Evolutionary conservation across 108 stramenopile genomes (phyloP).

Genomic region (Chaetoceros tenuissimus): DNA sequence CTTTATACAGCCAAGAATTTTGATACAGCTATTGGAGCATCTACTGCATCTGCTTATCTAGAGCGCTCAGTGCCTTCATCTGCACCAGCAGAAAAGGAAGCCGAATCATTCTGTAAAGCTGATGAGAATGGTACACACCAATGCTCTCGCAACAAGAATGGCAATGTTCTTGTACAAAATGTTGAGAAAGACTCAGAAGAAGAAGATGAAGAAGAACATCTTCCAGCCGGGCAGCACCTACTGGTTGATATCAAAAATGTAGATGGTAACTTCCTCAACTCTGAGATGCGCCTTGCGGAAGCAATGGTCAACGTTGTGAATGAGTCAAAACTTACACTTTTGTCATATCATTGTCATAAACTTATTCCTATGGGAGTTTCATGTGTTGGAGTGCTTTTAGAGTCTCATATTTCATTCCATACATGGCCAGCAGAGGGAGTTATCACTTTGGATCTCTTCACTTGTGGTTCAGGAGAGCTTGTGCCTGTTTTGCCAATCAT

Average conservation of each 20-base stretch:
- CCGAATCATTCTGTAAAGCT: background rate
- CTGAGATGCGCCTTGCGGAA: conserved; percentile 38
- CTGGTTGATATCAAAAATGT: conserved; percentile 72
- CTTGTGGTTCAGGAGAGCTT: conserved; percentile 49
- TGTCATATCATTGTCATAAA: conserved; percentile 73
- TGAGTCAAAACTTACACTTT: conserved; percentile 41
- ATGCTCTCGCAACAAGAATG: conserved; percentile 8
- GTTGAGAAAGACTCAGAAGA: background rate
- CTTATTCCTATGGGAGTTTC: conserved; percentile 57
- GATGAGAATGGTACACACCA: conserved; percentile 13
- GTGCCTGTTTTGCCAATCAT: conserved; percentile 50
- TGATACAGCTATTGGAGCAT: conserved; percentile 16
- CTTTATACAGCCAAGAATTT: conserved; percentile 56
- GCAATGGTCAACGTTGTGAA: conserved; percentile 57
- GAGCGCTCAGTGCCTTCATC: background rate
- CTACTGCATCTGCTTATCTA: conserved; percentile 15
- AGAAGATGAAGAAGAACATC: conserved; percentile 33
- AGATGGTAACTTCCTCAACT: conserved; percentile 53
- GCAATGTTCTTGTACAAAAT: background rate
- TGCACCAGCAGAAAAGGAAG: background rate
- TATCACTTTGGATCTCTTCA: conserved; percentile 72
- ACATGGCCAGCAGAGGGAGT: conserved; percentile 73
- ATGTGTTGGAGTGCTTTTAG: conserved; percentile 68
- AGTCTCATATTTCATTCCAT: conserved; percentile 71
- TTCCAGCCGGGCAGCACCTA: conserved; percentile 69